A percentile compares a stretch with the other conserved stretches of the same genome.
Conservation (phyloP, 2,329 filamentous ascomycete genomes). For the Dothidotthia symphoricarpi region DNA sequence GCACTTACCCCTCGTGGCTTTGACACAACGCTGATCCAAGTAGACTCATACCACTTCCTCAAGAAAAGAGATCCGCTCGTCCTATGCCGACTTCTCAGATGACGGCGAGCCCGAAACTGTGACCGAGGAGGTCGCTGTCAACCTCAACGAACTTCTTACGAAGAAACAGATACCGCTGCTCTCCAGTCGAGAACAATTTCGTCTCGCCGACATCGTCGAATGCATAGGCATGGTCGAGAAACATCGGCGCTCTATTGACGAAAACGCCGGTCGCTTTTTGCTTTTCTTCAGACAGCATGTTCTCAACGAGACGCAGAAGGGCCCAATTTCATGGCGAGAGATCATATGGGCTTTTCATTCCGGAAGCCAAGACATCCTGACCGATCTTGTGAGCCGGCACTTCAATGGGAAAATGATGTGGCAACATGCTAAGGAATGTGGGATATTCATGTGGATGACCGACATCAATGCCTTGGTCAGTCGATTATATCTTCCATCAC, state of each 20-base stretch:
- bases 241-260: constrained; percentile 84
- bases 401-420: constrained; percentile 78
- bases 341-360: constrained; percentile 86
- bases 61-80: constrained; percentile 51
- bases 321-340: constrained; percentile 68
- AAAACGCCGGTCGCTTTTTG: constrained; percentile 83
- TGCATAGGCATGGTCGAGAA: constrained; percentile 81
- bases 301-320: constrained; percentile 62
- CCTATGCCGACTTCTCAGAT: constrained; percentile 53
- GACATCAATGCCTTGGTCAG: constrained; percentile 74
- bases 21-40: constrained; percentile 5
- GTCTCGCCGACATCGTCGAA: constrained; percentile 78
- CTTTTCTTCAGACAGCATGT: constrained; percentile 82
- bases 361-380: constrained; percentile 81
- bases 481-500: neutral
- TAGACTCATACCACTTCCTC: constrained; percentile 43
- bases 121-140: constrained; percentile 66
- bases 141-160: constrained; percentile 74
- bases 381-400: constrained; percentile 77
- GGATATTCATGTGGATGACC: constrained; percentile 92
- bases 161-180: constrained; percentile 73
- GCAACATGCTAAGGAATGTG: constrained; percentile 80
- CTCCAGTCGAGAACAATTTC: constrained; percentile 82
- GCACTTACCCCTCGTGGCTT: neutral
- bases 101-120: constrained; percentile 63